Conservation (phyloP, 1,284 basidiomycete species). For the Austroboletus rostrupii region DNA sequence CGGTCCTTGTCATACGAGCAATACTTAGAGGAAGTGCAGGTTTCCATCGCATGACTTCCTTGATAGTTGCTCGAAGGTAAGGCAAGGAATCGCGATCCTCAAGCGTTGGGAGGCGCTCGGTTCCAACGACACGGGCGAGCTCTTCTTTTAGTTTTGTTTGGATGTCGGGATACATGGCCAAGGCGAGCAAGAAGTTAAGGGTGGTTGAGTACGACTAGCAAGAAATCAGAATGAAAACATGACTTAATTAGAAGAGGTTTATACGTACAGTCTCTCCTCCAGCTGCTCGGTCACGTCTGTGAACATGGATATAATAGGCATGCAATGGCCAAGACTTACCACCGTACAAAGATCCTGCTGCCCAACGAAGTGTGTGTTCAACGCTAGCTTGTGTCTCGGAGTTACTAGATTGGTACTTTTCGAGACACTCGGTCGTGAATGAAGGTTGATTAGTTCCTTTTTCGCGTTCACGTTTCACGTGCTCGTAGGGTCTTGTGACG, state of each 20-base stretch:
- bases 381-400: slow-evolving; percentile 1
- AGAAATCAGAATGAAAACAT: neutral
- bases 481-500: slow-evolving; percentile 16
- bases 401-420: slow-evolving; percentile 12
- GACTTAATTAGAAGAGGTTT: neutral
- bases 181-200: slow-evolving; percentile 25
- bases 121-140: slow-evolving; percentile 16
- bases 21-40: slow-evolving; percentile 25
- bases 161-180: slow-evolving; percentile 22
- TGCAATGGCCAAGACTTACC: slow-evolving; percentile 10
- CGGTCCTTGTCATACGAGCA: slow-evolving; percentile 9
- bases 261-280: slow-evolving; percentile 22
- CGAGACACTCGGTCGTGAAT: slow-evolving; percentile 18
- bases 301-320: neutral
- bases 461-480: slow-evolving; percentile 15
- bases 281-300: slow-evolving; percentile 8
- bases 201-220: slow-evolving; percentile 24
- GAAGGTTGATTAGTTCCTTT: slow-evolving; percentile 14
- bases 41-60: slow-evolving; percentile 28
- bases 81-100: slow-evolving; percentile 29
- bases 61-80: slow-evolving; percentile 30
- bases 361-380: slow-evolving; percentile 17
- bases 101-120: slow-evolving; percentile 27
- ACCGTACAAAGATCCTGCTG: slow-evolving; percentile 26
- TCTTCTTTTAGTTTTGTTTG: slow-evolving; percentile 23